Conservation (phyloP, 306 rosid genomes). For the Arachis stenosperma region DNA sequence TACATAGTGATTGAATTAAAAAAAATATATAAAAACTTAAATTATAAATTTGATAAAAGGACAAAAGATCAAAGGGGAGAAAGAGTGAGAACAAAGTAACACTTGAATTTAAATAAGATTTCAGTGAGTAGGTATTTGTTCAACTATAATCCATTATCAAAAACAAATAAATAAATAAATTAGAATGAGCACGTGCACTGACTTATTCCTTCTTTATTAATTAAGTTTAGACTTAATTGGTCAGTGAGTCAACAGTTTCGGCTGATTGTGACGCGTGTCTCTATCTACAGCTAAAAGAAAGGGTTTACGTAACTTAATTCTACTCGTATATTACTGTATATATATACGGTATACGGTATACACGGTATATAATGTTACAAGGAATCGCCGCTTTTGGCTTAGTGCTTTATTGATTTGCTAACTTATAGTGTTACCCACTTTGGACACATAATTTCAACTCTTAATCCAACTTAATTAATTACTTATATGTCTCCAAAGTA, state of each 20-base stretch:
- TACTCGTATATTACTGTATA: too few species aligned
- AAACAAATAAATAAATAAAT: not conserved
- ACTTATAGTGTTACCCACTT: constrained; percentile 25
- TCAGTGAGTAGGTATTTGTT: too few species aligned
- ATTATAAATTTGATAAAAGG: too few species aligned
- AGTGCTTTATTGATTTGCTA: not conserved
- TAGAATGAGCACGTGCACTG: constrained; percentile 15
- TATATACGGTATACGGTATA: not conserved
- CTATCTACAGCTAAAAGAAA: not conserved
- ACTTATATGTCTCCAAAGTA: not conserved
- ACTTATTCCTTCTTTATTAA: not conserved
- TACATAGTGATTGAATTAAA: too few species aligned
- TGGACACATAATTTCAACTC: constrained; percentile 28
- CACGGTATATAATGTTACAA: not conserved
- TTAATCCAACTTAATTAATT: not conserved
- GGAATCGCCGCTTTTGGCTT: constrained; percentile 8
- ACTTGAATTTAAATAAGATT: too few species aligned
- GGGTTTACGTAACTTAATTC: not conserved
- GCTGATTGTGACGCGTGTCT: constrained; percentile 33
- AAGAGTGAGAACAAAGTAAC: too few species aligned
- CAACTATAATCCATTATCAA: too few species aligned
- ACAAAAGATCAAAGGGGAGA: too few species aligned
- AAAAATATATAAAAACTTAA: too few species aligned
- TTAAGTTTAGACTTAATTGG: not conserved
- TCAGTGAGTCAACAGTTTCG: constrained; percentile 43